A percentile compares a stretch with the other conserved stretches of the same genome.
Evolutionary conservation across 495 filamentous ascomycete genomes (phyloP).

Genomic region (Bombardia bombarda): DNA sequence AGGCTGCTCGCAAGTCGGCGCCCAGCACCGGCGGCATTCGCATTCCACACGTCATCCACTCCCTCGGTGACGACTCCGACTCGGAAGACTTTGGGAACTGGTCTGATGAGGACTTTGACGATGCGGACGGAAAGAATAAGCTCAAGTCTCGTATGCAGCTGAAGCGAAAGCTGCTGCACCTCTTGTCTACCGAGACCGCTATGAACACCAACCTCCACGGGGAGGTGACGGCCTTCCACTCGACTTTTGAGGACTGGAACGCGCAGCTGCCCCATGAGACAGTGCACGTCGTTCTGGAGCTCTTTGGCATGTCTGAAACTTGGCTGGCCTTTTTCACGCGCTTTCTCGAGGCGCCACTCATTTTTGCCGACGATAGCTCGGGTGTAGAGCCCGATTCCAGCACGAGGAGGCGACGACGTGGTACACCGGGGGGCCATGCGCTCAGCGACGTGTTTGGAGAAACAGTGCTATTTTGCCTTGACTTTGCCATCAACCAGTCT

Average conservation of each 20-base stretch:
- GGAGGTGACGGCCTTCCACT: constrained; percentile 50
- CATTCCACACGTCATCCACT: too few species aligned
- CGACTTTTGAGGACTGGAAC: constrained; percentile 56
- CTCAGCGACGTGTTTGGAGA: constrained; percentile 55
- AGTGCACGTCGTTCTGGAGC: constrained; percentile 48
- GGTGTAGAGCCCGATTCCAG: too few species aligned
- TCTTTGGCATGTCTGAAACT: constrained; percentile 50
- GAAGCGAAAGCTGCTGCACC: constrained; percentile 53
- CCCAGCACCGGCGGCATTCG: too few species aligned
- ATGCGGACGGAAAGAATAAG: constrained; percentile 11
- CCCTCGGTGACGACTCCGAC: too few species aligned
- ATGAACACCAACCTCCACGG: constrained; percentile 43
- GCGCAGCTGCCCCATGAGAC: constrained; percentile 53
- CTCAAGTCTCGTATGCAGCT: constrained; percentile 16
- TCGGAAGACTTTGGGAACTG: too few species aligned
- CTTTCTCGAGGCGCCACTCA: constrained; percentile 51
- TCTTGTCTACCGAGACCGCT: constrained; percentile 51
- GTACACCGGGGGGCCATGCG: constrained; percentile 51
- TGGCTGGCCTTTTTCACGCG: constrained; percentile 57
- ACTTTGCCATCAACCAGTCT: constrained; percentile 56
- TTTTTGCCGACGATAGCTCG: constrained; percentile 32
- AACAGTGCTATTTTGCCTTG: constrained; percentile 55
- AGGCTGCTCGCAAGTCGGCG: too few species aligned
- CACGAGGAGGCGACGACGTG: constrained; percentile 39
- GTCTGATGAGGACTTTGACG: too few species aligned